These are phyloP conservation scores for Plectosphaerella cucumerina DNA, from an alignment of 2,329 filamentous ascomycete genomes.

Conservation along the genomic window DNA sequence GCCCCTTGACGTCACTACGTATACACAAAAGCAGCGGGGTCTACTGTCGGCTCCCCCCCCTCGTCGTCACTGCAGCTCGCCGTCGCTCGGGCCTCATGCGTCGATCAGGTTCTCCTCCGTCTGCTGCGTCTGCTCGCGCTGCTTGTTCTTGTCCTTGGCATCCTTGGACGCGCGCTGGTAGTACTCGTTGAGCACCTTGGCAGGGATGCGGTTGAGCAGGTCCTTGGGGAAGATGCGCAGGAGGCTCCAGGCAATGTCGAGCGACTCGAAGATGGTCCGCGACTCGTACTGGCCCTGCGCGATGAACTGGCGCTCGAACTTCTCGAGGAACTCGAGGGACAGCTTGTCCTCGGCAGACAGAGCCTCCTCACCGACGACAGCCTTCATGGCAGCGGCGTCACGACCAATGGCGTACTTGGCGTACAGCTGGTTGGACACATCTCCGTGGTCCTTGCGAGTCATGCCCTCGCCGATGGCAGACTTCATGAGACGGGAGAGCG, in stretches of 20 bases:
- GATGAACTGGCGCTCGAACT: constrained; percentile 96
- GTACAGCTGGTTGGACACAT: constrained; percentile 99
- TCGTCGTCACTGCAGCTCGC: constrained; percentile 13
- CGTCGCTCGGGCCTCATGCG: constrained; percentile 32
- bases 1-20: constrained; percentile 7
- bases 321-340: constrained; percentile 95
- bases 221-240: constrained; percentile 98
- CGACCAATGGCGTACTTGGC: constrained; percentile 99
- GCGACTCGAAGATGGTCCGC: constrained; percentile 84
- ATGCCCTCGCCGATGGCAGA: constrained; percentile 97
- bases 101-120: constrained; percentile 59
- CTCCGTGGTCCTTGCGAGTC: constrained; percentile 94
- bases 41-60: constrained; percentile 1
- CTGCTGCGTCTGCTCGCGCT: constrained; percentile 39
- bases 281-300: constrained; percentile 88
- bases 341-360: constrained; percentile 95
- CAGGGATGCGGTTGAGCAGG: constrained; percentile 88
- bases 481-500: constrained; percentile 98
- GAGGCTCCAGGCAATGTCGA: constrained; percentile 94
- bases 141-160: constrained; percentile 59
- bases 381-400: constrained; percentile 98
- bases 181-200: constrained; percentile 78
- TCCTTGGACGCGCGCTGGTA: constrained; percentile 66
- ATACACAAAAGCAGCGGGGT: constrained; percentile 12
- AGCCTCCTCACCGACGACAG: constrained; percentile 96